Evolutionary conservation across 2,329 filamentous ascomycete species (phyloP).

Genomic region (Allantophomopsis cytisporea): DNA sequence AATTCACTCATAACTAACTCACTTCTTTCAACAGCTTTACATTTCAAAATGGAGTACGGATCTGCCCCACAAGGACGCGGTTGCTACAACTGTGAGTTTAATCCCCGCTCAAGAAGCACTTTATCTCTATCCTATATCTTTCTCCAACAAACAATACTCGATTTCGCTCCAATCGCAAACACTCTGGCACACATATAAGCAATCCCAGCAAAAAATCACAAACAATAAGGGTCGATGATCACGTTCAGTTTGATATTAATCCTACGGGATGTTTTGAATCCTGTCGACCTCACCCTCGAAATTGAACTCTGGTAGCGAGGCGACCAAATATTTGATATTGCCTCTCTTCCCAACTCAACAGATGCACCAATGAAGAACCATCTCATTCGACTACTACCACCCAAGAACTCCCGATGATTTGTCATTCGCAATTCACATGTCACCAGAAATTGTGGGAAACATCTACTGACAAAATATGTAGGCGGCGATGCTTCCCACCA

Average conservation of each 20-base stretch:
- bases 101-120: neutral
- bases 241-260: neutral
- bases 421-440: neutral
- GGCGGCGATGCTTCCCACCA: conserved; percentile 64
- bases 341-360: neutral
- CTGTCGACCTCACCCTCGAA: neutral
- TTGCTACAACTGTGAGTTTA: conserved; percentile 36
- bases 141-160: neutral
- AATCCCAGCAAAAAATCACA: neutral
- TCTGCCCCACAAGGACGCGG: conserved; percentile 19
- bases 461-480: conserved; percentile 22
- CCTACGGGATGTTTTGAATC: neutral
- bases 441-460: neutral
- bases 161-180: neutral
- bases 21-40: neutral
- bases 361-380: too few relatives aligned
- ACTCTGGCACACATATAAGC: neutral
- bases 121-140: neutral
- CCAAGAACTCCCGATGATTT: neutral
- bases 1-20: too few relatives aligned
- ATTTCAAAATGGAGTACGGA: conserved; percentile 17
- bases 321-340: neutral
- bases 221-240: too few relatives aligned
- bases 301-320: neutral
- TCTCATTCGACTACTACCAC: neutral